phyloP scores from a whole-genome alignment of 305 asterid genomes.

The Coffea humblotiana region DNA sequence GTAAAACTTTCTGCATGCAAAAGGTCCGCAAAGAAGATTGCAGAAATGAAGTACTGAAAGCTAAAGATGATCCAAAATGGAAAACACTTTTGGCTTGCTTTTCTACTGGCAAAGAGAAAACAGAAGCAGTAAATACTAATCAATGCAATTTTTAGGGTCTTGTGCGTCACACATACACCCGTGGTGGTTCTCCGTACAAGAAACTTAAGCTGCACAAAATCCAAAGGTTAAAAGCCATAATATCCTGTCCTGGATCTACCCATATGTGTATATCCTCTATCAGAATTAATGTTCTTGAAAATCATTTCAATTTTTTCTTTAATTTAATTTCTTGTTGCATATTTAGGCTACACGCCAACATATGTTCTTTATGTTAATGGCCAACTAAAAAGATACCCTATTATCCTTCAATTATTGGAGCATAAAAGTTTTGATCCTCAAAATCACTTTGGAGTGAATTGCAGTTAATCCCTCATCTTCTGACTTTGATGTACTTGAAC shows the following conservation, averaged over 20 bases:
- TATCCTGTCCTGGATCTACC: no score
- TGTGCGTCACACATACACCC: no score
- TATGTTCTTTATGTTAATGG: neutral
- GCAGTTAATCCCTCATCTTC: neutral
- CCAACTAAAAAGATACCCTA: neutral
- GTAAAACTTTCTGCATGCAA: neutral
- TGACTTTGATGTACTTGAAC: no score
- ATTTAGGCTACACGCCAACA: neutral
- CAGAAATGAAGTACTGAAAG: neutral
- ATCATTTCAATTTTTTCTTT: neutral
- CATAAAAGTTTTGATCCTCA: neutral
- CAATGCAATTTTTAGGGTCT: neutral
- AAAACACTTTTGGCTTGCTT: neutral
- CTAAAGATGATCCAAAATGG: neutral
- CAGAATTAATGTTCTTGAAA: neutral
- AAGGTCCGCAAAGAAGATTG: neutral
- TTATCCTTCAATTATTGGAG: neutral
- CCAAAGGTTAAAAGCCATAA: no score
- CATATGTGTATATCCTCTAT: no score
- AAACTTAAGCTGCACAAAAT: no score
- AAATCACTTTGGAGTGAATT: neutral
- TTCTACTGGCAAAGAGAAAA: neutral
- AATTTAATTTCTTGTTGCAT: neutral
- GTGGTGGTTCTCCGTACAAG: no score
- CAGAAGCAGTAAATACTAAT: neutral